Evolutionary conservation across 1,284 basidiomycete genomes (phyloP).

Genomic region (Moniliophthora roreri): DNA sequence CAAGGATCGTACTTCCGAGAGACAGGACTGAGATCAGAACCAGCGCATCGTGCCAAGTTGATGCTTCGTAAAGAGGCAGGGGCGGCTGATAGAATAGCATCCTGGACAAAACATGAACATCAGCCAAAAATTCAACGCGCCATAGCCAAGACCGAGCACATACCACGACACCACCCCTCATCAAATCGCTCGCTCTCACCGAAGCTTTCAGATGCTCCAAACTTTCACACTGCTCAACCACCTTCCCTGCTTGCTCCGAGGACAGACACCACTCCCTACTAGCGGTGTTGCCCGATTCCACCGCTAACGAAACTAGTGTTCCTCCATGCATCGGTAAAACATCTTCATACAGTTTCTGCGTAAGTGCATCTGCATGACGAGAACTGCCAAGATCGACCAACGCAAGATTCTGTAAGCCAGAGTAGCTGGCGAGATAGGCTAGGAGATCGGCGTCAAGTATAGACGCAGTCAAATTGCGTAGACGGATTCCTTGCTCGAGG

Average conservation of each 20-base stretch:
- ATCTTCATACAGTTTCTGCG: slow-evolving; percentile 15
- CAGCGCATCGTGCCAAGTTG: too few relatives aligned
- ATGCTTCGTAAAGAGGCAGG: too few relatives aligned
- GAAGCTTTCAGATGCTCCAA: not conserved
- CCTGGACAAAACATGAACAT: too few relatives aligned
- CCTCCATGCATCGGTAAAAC: slow-evolving; percentile 15
- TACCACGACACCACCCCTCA: too few relatives aligned
- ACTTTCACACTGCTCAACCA: not conserved
- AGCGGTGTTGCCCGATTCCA: not conserved
- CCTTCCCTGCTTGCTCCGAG: not conserved
- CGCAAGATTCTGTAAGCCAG: slow-evolving; percentile 19
- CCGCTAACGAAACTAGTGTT: not conserved
- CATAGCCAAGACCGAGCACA: too few relatives aligned
- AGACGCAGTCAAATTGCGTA: slow-evolving; percentile 21
- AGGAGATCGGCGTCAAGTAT: slow-evolving; percentile 18
- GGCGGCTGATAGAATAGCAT: too few relatives aligned
- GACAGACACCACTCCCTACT: not conserved
- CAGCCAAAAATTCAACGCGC: too few relatives aligned
- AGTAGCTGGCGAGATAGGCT: slow-evolving; percentile 22
- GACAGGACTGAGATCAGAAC: too few relatives aligned
- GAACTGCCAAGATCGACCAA: slow-evolving; percentile 15
- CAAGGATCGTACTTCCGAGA: too few relatives aligned
- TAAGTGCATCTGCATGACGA: slow-evolving; percentile 11
- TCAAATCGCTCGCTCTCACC: not conserved
- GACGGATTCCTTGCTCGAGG: slow-evolving; percentile 17